phyloP scores from a whole-genome alignment of 2,329 filamentous ascomycete genomes.

The Phialophora chinensis region DNA sequence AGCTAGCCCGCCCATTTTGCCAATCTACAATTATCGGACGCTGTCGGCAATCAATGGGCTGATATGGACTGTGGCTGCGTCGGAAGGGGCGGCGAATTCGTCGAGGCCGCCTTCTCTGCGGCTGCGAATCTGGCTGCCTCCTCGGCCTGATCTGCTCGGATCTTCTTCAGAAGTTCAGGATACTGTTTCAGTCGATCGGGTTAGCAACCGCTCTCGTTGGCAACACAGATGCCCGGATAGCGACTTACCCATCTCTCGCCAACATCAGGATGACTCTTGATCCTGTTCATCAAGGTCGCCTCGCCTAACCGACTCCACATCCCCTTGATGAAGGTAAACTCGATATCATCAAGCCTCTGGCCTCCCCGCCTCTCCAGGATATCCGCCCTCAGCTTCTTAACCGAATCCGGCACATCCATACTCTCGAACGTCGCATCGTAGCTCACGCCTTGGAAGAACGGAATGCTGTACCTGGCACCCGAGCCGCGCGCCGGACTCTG shows the following conservation, averaged over 20 bases:
- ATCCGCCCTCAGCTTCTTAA: constrained; percentile 65
- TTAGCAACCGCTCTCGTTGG: background rate
- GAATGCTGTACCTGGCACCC: constrained; percentile 77
- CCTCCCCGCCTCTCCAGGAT: constrained; percentile 59
- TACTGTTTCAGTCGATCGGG: constrained; percentile 53
- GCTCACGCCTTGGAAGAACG: constrained; percentile 87
- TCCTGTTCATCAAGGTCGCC: constrained; percentile 80
- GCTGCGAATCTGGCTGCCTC: constrained; percentile 31
- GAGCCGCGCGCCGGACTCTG: constrained; percentile 72
- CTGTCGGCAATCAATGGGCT: constrained; percentile 21
- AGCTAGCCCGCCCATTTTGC: background rate
- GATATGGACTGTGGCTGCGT: constrained; percentile 29
- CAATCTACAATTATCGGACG: background rate
- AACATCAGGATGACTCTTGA: constrained; percentile 88
- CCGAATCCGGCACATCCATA: constrained; percentile 69
- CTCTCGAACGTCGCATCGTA: constrained; percentile 80
- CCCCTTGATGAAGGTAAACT: constrained; percentile 82
- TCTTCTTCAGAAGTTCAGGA: constrained; percentile 61
- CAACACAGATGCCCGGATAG: background rate
- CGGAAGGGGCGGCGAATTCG: constrained; percentile 12
- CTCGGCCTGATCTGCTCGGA: constrained; percentile 64
- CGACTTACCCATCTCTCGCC: constrained; percentile 69
- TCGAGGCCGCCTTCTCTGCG: constrained; percentile 27
- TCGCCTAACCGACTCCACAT: constrained; percentile 73
- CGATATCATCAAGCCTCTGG: constrained; percentile 56